Percentiles rank a stretch among this genome's conserved stretches.
Evolutionary conservation across 2,329 filamentous ascomycete genomes (phyloP).

Genomic region (Penicillium sp.): DNA sequence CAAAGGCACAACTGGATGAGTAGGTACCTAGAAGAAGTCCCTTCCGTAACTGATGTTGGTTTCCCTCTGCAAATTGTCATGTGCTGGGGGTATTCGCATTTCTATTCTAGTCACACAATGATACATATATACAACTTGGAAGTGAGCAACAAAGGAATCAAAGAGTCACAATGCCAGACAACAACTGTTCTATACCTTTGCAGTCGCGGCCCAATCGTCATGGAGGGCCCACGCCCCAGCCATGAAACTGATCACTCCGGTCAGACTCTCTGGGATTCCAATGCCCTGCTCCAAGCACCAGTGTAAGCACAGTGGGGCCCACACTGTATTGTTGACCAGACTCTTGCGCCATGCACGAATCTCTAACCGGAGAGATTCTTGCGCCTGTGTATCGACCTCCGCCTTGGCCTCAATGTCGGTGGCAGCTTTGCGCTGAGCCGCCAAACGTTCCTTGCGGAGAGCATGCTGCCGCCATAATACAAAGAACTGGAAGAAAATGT

Average conservation of each 20-base stretch:
- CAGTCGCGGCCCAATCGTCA: constrained; percentile 42
- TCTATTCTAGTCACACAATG: too few species aligned
- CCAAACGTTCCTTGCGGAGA: constrained; percentile 28
- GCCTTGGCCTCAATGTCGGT: constrained; percentile 13
- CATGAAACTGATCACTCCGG: constrained; percentile 54
- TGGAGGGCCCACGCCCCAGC: constrained; percentile 43
- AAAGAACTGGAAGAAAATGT: constrained; percentile 69
- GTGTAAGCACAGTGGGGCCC: constrained; percentile 77
- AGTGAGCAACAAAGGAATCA: too few species aligned
- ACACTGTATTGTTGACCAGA: constrained; percentile 63
- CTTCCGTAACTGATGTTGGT: too few species aligned
- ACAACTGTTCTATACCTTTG: constrained; percentile 7
- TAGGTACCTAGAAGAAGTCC: too few species aligned
- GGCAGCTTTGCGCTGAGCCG: constrained; percentile 13
- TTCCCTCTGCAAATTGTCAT: too few species aligned
- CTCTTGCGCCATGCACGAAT: constrained; percentile 56
- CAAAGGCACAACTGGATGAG: too few species aligned
- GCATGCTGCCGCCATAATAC: constrained; percentile 50
- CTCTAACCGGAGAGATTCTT: constrained; percentile 27
- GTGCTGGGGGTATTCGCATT: too few species aligned
- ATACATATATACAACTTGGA: too few species aligned
- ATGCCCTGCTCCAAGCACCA: constrained; percentile 68
- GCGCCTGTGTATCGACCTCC: constrained; percentile 25
- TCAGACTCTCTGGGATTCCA: constrained; percentile 50
- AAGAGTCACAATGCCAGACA: too few species aligned